Evolutionary conservation across 805 yeast species (phyloP), one percentile per base, ranked within the genome.

Genomic region (Wickerhamomyces rabaulensis): DNA sequence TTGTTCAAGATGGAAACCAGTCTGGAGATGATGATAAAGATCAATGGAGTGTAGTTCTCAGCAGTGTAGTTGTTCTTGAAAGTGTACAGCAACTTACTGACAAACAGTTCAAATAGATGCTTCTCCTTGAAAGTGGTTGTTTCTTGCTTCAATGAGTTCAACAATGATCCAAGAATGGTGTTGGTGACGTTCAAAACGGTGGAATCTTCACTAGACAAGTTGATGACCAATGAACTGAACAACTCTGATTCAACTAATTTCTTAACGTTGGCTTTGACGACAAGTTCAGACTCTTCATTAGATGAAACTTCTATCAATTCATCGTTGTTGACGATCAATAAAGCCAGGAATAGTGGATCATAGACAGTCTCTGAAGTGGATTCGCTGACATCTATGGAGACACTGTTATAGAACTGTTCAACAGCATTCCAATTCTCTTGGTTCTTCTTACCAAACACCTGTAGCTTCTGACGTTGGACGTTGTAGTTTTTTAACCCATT

Each of bases 321-420:
- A 5, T 79, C 82, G 54, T 81, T 85, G 60, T 82, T 84, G 33
- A 84, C 60, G 5, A 83, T 64, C 49, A 82, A 58, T 45, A 84
- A 67, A 50, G 87, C 61, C 33, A 90, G 55, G 56, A 90, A 87
- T 57, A 84, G 81, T n/a, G 81, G 75, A 58, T 88, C 92, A 62
- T 90, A 87, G 7, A 67, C 52, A 0, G 69, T 60, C 16, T 47
- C 17, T 1, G 62, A 50, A 9, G 52, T 51, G 40, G 67, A 45
- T 31, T 62, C 57, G 15, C 55, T 47, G 17, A 53, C 48, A 27
- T 43, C 31, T 12, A 53, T 42, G 20, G 46, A 41, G 21, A 59
- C 60, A 13, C 52, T 47, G 0, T 58, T 38, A 47, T 65, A 65
- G 45, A 69, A 67, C 2, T 53, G 39, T n/a, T 59, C 53, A 49